Evolutionary conservation across 495 filamentous ascomycete genomes (phyloP), one percentile per base, ranked within the genome.

Genomic region (Mycothermus thermophilus): DNA sequence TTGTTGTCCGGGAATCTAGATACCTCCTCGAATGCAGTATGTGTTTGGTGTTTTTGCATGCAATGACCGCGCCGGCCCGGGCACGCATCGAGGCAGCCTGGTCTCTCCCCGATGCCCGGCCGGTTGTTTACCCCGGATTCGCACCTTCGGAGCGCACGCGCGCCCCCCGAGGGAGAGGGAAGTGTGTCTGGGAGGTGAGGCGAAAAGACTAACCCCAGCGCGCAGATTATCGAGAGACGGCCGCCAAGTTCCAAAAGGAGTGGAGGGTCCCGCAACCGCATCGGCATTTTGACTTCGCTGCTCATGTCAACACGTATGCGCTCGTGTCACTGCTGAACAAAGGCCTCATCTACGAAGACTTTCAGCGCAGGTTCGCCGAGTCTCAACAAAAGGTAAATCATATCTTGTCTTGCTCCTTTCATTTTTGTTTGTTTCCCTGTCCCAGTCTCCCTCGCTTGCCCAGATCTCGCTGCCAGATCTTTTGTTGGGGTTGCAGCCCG

Each of bases 1-100:
- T 19, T 41, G 35, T 24, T 9, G 40, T 47, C 44, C n/a, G n/a
- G 41, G 42, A 48, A 55, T 36, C 29, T 57, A 92, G 83, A 59
- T 92, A 88, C 60, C 74, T 92, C 46, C 72, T 87, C 61, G 83
- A 92, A 71, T 81, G 77, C 64, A 83, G 83, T 92, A 72, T 47
- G 77, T 77, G 34, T 39, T 35, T 25, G 6, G 6, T 6, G 22
- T 25, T 25, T 25, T 6, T 11, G n/a, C n/a, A n/a, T n/a, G n/a
- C n/a, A n/a, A n/a, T n/a, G n/a, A n/a, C n/a, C n/a, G n/a, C n/a
- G n/a, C n/a, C n/a, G n/a, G n/a, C n/a, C n/a, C n/a, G n/a, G n/a
- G n/a, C n/a, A n/a, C n/a, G n/a, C n/a, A n/a, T n/a, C n/a, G n/a
- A n/a, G n/a, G n/a, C n/a, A n/a, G n/a, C n/a, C n/a, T n/a, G n/a